These are phyloP conservation scores for Erythrophleum fordii DNA, from an alignment of 306 rosid genomes.

Conservation along the genomic window DNA sequence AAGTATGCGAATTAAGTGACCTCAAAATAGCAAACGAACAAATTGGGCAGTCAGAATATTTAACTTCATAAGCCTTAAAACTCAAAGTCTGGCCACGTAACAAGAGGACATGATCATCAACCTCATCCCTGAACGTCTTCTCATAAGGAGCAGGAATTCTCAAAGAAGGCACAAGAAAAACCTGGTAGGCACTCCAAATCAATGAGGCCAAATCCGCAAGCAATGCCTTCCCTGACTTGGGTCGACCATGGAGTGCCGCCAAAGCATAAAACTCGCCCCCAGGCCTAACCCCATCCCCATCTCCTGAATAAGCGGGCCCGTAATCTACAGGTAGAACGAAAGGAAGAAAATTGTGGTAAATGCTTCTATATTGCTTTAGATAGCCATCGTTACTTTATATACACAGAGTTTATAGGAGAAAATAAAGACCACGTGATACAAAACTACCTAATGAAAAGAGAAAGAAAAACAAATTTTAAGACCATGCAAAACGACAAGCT, in stretches of 20 bases:
- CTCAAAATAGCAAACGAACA: conserved; percentile 71
- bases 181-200: conserved; percentile 76
- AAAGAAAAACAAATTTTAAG: too few species aligned
- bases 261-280: conserved; percentile 82
- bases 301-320: conserved; percentile 82
- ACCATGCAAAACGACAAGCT: too few species aligned
- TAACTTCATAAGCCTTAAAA: conserved; percentile 58
- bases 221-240: conserved; percentile 63
- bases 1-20: conserved; percentile 70
- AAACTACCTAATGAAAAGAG: too few species aligned
- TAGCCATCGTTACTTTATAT: too few species aligned
- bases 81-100: conserved; percentile 70
- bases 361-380: too few species aligned
- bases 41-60: conserved; percentile 56
- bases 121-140: conserved; percentile 68
- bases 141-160: conserved; percentile 80
- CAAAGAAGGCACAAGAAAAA: conserved; percentile 81
- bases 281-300: conserved; percentile 76
- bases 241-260: conserved; percentile 71
- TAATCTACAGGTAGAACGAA: too few species aligned
- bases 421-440: too few species aligned
- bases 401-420: too few species aligned
- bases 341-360: too few species aligned
- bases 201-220: conserved; percentile 73
- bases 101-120: conserved; percentile 58